These are phyloP conservation scores for Neostapfia colusana DNA, from an alignment of 176 grass and related monocot genomes.

Conservation along the genomic window DNA sequence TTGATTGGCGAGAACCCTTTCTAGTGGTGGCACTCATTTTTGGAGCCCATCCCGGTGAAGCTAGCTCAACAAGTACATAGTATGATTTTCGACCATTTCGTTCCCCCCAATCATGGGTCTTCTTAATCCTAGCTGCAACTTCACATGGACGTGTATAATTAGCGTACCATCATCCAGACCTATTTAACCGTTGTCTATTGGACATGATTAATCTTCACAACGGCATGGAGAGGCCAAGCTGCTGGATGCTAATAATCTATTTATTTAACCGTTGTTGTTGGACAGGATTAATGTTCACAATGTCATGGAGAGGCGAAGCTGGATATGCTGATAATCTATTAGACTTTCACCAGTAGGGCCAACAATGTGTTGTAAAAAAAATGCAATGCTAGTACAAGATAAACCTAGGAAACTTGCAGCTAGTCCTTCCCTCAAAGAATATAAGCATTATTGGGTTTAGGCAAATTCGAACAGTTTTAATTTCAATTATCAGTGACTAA, in stretches of 20 bases:
- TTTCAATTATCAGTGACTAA: no score
- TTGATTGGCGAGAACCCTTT: slow-evolving; percentile 40
- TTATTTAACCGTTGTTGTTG: not conserved
- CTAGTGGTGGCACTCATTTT: slow-evolving; percentile 35
- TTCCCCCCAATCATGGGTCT: slow-evolving; percentile 13
- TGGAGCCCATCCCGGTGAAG: slow-evolving; percentile 21
- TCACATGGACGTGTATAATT: not conserved
- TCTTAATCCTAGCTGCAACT: not conserved
- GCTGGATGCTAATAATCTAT: not conserved
- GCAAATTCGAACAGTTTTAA: no score
- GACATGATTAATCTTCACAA: no score
- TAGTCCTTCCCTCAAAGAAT: not conserved
- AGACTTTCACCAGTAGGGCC: slow-evolving; percentile 2
- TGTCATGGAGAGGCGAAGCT: slow-evolving; percentile 1
- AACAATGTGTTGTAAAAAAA: not conserved
- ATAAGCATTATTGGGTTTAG: no score
- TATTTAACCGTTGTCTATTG: not conserved
- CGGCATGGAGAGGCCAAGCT: no score
- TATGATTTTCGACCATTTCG: not conserved
- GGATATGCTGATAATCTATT: not conserved
- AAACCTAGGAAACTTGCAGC: not conserved
- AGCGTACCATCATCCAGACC: not conserved
- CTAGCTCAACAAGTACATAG: not conserved
- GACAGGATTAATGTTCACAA: not conserved
- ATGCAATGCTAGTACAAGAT: not conserved